Conservation (phyloP, 176 grass and related monocot species). For the Oryza rufipogon region DNA sequence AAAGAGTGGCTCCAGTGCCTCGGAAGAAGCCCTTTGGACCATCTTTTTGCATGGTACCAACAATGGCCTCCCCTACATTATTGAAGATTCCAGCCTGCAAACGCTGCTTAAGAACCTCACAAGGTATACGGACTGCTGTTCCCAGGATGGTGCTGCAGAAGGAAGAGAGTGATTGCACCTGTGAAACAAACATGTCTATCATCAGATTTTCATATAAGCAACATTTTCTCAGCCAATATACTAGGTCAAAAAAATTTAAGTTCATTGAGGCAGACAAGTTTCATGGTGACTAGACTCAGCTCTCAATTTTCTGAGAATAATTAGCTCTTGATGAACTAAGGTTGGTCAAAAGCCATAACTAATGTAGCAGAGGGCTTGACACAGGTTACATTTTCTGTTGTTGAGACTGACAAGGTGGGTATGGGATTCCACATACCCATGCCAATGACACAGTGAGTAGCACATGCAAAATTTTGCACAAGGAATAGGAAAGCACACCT, state of each 20-base stretch:
- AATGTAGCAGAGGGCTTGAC: not conserved
- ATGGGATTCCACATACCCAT: not conserved
- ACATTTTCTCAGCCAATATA: not conserved
- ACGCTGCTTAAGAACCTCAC: conserved; percentile 91
- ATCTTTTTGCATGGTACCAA: conserved; percentile 80
- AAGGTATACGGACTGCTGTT: conserved; percentile 89
- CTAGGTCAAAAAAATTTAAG: not conserved
- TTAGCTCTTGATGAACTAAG: too few species aligned
- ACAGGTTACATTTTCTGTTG: not conserved
- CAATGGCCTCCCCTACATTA: conserved; percentile 94
- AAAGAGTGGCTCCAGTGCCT: conserved; percentile 92
- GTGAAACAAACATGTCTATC: conserved; percentile 1
- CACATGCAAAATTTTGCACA: conserved; percentile 4
- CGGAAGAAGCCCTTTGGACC: conserved; percentile 88
- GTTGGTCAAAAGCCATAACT: not conserved
- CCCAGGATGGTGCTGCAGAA: conserved; percentile 96
- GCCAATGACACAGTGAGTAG: not conserved
- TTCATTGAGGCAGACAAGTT: not conserved
- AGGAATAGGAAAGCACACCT: conserved; percentile 50
- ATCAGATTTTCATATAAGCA: conserved; percentile 5
- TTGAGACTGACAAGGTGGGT: conserved; percentile 12
- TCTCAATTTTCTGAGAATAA: not conserved
- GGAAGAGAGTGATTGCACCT: conserved; percentile 96
- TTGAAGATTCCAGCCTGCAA: conserved; percentile 89
- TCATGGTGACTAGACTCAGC: too few species aligned